These are phyloP conservation scores for Themeda triandra DNA, from an alignment of 176 grass and related monocot genomes.

Conservation along the genomic window DNA sequence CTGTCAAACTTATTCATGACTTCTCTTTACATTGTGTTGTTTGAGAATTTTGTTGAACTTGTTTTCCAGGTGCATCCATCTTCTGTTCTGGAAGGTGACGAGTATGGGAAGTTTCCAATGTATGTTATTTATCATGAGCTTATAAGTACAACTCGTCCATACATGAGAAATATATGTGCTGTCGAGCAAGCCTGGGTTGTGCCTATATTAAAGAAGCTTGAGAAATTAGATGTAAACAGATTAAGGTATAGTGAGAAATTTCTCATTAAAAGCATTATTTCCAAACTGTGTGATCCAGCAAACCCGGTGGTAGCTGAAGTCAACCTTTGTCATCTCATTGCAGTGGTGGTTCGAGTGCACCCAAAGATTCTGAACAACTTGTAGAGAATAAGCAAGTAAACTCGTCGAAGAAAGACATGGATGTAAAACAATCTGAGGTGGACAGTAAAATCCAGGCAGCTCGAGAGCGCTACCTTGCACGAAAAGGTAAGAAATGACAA, in stretches of 20 bases:
- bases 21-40: not conserved
- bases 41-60: not conserved
- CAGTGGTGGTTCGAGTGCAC: constrained; percentile 60
- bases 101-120: constrained; percentile 72
- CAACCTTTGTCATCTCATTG: constrained; percentile 1
- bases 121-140: constrained; percentile 93
- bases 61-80: constrained; percentile 83
- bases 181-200: constrained; percentile 78
- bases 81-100: constrained; percentile 80
- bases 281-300: not conserved
- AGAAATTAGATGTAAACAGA: constrained; percentile 74
- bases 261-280: not conserved
- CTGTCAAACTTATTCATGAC: not conserved
- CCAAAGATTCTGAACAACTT: constrained; percentile 11
- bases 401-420: constrained; percentile 1
- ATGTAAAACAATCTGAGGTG: constrained; percentile 52
- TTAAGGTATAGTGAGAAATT: constrained; percentile 51
- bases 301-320: not conserved
- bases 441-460: constrained; percentile 94
- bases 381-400: constrained; percentile 7
- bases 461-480: constrained; percentile 76
- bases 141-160: constrained; percentile 80
- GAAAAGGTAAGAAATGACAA: constrained; percentile 82
- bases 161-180: constrained; percentile 88
- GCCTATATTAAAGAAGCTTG: constrained; percentile 84